Evolutionary conservation across 352 stramenopile genomes (phyloP).

Genomic region (Pythium phragmiticola): DNA sequence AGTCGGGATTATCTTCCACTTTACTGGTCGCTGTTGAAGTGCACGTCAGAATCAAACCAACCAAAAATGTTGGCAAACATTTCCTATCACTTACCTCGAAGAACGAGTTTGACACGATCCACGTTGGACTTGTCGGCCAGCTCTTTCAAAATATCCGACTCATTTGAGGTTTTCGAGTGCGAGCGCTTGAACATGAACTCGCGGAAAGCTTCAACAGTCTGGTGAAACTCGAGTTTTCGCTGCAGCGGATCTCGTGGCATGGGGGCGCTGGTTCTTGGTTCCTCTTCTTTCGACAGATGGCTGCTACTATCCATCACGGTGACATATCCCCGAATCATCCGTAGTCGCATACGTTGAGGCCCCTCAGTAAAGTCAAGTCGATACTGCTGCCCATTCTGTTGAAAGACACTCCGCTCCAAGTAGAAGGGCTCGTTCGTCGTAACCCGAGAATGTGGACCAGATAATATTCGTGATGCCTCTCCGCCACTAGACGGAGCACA

Average conservation of each 20-base stretch:
- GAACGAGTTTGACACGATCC: conserved; percentile 10
- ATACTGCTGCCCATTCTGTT: conserved; percentile 23
- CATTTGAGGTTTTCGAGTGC: not conserved
- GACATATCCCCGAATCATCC: conserved; percentile 24
- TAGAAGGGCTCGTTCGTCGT: conserved; percentile 23
- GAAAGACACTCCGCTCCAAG: conserved; percentile 27
- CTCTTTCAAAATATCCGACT: conserved; percentile 11
- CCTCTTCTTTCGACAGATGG: not conserved
- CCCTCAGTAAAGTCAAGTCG: conserved; percentile 35
- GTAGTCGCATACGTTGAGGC: conserved; percentile 30
- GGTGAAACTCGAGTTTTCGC: conserved; percentile 30
- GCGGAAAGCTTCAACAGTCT: conserved; percentile 27
- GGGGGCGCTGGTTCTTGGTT: not conserved
- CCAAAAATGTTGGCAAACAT: not conserved
- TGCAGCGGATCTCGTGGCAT: conserved; percentile 10
- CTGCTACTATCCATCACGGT: not conserved
- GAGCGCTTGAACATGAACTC: conserved; percentile 29
- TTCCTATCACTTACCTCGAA: conserved; percentile 16
- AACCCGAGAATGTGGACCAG: not conserved
- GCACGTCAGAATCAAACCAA: not conserved
- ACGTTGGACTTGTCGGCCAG: conserved; percentile 8
- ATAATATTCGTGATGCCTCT: conserved; percentile 5
- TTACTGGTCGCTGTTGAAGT: not conserved
- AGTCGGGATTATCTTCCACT: not conserved
- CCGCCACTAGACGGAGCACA: not conserved